These are phyloP conservation scores for Alternaria sp. DNA, from an alignment of 2,329 filamentous ascomycete genomes.

Conservation along the genomic window DNA sequence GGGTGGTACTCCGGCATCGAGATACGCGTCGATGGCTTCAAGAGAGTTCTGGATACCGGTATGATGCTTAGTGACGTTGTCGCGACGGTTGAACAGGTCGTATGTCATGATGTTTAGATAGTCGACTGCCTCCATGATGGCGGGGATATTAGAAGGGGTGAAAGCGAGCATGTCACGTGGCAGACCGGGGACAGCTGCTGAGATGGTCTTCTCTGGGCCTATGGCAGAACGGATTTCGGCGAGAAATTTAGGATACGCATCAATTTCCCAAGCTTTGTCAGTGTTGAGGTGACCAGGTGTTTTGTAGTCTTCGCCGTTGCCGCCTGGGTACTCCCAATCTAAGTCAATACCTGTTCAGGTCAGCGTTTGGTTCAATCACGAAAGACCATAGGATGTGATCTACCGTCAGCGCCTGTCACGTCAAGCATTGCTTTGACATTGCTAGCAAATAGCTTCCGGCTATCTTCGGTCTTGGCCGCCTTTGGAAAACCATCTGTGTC, in stretches of 20 bases:
- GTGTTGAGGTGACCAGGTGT: constrained; percentile 62
- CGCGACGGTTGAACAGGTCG: constrained; percentile 74
- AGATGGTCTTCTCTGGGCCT: constrained; percentile 66
- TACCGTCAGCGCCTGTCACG: constrained; percentile 68
- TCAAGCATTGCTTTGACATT: constrained; percentile 72
- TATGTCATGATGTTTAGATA: constrained; percentile 77
- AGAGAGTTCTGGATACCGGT: constrained; percentile 66
- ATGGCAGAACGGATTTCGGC: constrained; percentile 67
- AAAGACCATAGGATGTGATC: constrained; percentile 41
- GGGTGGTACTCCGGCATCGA: constrained; percentile 63
- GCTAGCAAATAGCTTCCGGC: constrained; percentile 63
- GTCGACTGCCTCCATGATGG: constrained; percentile 68
- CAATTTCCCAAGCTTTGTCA: constrained; percentile 67
- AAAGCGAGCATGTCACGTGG: constrained; percentile 74
- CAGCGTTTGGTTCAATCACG: neutral
- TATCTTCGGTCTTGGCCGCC: constrained; percentile 63
- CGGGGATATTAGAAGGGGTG: constrained; percentile 63
- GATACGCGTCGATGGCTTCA: constrained; percentile 66
- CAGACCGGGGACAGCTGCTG: constrained; percentile 72
- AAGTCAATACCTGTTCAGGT: constrained; percentile 58
- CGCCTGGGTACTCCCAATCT: constrained; percentile 72
- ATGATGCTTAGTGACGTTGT: constrained; percentile 71
- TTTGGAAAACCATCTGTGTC: constrained; percentile 70
- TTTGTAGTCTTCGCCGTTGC: constrained; percentile 76
- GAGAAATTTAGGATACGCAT: constrained; percentile 69